These are phyloP conservation scores for Zygosaccharomyces sapae DNA, from an alignment of 1,139 yeast species.

Conservation along the genomic window DNA sequence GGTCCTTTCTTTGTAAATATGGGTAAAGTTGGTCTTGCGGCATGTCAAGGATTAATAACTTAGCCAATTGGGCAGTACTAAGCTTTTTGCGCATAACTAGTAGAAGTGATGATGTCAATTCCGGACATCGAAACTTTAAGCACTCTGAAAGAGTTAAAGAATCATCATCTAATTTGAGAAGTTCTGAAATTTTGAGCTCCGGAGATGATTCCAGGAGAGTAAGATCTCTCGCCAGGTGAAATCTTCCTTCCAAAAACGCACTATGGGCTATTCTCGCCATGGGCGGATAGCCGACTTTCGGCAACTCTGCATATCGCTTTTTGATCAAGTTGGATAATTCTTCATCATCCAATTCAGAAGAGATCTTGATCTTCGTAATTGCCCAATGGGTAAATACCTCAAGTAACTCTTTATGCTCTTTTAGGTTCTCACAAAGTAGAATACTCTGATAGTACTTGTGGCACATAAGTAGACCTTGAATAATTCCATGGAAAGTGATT, in stretches of 20 bases:
- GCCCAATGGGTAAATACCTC: conserved; percentile 78
- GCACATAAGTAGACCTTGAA: conserved; percentile 57
- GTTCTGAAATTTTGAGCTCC: conserved; percentile 55
- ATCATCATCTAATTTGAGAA: conserved; percentile 67
- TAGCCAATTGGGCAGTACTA: conserved; percentile 51
- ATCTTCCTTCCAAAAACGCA: conserved; percentile 83
- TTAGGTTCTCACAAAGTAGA: conserved; percentile 52
- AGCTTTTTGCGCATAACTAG: conserved; percentile 47
- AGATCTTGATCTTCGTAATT: conserved; percentile 57
- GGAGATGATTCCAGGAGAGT: conserved; percentile 67
- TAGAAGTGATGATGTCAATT: conserved; percentile 59
- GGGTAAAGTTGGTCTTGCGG: conserved; percentile 45
- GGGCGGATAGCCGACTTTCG: conserved; percentile 41
- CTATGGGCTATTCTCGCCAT: conserved; percentile 60
- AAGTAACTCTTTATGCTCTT: conserved; percentile 13
- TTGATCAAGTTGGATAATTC: conserved; percentile 53
- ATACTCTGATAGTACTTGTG: conserved; percentile 61
- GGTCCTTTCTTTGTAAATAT: conserved; percentile 37
- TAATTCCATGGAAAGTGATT: conserved; percentile 51
- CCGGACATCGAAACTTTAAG: conserved; percentile 61
- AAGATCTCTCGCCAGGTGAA: conserved; percentile 58
- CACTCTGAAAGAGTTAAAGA: conserved; percentile 69
- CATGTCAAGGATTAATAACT: conserved; percentile 44
- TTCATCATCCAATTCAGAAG: conserved; percentile 53
- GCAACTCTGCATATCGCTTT: conserved; percentile 33